Base-by-base conservation (phyloP, 2,329 filamentous ascomycete species). In the Samsoniella hepiali region DNA sequence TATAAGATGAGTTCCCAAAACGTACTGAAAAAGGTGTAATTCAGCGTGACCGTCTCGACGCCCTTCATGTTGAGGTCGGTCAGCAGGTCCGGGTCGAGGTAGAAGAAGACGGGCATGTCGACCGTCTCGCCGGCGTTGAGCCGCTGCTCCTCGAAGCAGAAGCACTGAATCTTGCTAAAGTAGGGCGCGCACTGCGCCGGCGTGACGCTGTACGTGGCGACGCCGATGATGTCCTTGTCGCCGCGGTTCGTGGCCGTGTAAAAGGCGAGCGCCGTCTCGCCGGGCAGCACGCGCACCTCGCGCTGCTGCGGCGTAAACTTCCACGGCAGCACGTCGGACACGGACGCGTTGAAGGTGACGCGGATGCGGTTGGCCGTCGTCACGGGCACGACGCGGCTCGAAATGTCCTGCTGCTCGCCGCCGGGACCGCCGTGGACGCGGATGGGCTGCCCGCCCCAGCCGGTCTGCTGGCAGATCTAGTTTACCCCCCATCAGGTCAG, bases 21-120 rank as follows among this genome's bases (percentile, higher is more conserved):
- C 91, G 81, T 80, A 96, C 93, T 99, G 76, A 99, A 99, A 75
- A 99, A 99, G 0, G 95, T 99, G 79, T 99, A 99, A 69, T 89
- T 96, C 72, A 99, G 77, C 40, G 95, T 99, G 62, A 99, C 93
- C 2, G 93, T 97, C 79, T 97, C 92, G 66, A 99, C 91, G 0
- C 90, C 91, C 77, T 85, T 91, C 94, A 97, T 98, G 67, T 90
- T 93, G 58, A 94, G 81, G 76, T 99, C 95, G 69, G 90, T 93
- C 64, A 94, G 83, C 79, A 99, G 89, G 73, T 98, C 95, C 0
- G 95, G 95, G 73, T 99, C 95, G 68, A 99, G 90, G 77, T 98
- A 99, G 79, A 99, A 99, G 77, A 99, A 99, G 0, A 99, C 96
- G 0, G 95, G 96, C 96, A 99, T 99, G 76, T 99, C 95, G 61